Evolutionary conservation across 305 asterid species (phyloP).

Genomic region (Fraxinus dipetala): DNA sequence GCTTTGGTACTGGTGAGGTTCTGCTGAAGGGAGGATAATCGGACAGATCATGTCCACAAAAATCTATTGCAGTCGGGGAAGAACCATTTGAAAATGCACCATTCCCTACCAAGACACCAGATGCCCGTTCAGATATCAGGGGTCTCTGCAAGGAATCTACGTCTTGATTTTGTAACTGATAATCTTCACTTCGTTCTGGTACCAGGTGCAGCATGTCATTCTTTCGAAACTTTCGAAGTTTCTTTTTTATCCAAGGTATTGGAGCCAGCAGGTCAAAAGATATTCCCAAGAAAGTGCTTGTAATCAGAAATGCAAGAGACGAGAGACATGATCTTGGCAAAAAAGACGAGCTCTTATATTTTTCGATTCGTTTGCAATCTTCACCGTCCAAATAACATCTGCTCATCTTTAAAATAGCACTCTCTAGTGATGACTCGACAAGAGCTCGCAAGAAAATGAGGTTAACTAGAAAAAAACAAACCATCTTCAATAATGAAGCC

Average conservation of each 20-base stretch:
- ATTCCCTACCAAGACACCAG: slow-evolving; percentile 44
- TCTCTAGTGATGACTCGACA: slow-evolving; percentile 90
- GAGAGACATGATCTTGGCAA: slow-evolving; percentile 89
- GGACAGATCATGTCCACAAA: slow-evolving; percentile 68
- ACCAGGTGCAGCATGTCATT: slow-evolving; percentile 97
- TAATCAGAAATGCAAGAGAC: slow-evolving; percentile 84
- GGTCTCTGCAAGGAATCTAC: slow-evolving; percentile 66
- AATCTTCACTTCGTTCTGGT: slow-evolving; percentile 80
- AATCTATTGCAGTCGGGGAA: slow-evolving; percentile 44
- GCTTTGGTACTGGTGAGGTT: slow-evolving; percentile 74
- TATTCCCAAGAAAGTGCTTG: slow-evolving; percentile 92
- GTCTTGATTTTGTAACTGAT: slow-evolving; percentile 62
- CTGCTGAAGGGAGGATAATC: slow-evolving; percentile 91
- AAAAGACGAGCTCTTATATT: slow-evolving; percentile 77
- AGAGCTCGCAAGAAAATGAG: slow-evolving; percentile 87
- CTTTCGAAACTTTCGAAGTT: slow-evolving; percentile 73
- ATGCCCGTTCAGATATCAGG: slow-evolving; percentile 53
- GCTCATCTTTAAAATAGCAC: slow-evolving; percentile 82
- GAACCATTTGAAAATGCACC: slow-evolving; percentile 44
- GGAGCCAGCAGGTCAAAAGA: slow-evolving; percentile 92
- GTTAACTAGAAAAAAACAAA: slow-evolving; percentile 90
- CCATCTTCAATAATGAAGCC: slow-evolving; percentile 92
- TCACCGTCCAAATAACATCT: slow-evolving; percentile 95
- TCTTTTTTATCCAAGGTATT: slow-evolving; percentile 92
- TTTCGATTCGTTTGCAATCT: slow-evolving; percentile 90